A percentile compares a stretch with the other conserved stretches of the same genome.
Conservation (phyloP, 495 filamentous ascomycete species). For the Aspergillus asperescens region DNA sequence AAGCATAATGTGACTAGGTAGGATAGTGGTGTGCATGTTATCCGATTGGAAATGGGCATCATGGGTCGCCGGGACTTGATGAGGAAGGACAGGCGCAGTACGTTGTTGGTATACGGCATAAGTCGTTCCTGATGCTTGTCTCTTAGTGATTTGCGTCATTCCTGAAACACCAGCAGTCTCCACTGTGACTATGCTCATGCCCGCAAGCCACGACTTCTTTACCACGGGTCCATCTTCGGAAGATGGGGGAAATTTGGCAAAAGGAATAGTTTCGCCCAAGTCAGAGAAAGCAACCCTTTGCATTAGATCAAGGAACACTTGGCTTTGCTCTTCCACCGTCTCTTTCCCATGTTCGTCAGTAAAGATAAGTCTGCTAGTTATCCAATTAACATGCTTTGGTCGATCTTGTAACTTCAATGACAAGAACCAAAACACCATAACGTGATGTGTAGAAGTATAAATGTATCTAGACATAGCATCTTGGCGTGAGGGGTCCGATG, state of each 20-base stretch:
- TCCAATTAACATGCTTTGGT: conserved; percentile 80
- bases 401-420: conserved; percentile 79
- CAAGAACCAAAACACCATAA: conserved; percentile 95
- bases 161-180: conserved; percentile 71
- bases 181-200: conserved; percentile 80
- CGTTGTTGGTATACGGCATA: conserved; percentile 69
- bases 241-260: conserved; percentile 53
- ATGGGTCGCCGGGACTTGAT: conserved; percentile 54
- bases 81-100: conserved; percentile 59
- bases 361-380: conserved; percentile 76
- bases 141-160: conserved; percentile 72
- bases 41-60: conserved; percentile 40
- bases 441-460: conserved; percentile 86
- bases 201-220: conserved; percentile 79
- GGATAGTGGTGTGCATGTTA: conserved; percentile 40
- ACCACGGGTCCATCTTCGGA: conserved; percentile 60
- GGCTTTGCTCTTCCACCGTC: conserved; percentile 82
- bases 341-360: conserved; percentile 67
- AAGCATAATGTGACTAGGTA: conserved; percentile 81
- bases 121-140: conserved; percentile 80
- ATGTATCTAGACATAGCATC: conserved; percentile 69
- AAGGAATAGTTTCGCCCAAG: conserved; percentile 53
- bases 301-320: conserved; percentile 94
- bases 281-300: conserved; percentile 85
- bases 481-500: conserved; percentile 28